These are phyloP conservation scores for Effrenium voratum DNA, from an alignment of 73 alveolate species.

Conservation along the genomic window DNA sequence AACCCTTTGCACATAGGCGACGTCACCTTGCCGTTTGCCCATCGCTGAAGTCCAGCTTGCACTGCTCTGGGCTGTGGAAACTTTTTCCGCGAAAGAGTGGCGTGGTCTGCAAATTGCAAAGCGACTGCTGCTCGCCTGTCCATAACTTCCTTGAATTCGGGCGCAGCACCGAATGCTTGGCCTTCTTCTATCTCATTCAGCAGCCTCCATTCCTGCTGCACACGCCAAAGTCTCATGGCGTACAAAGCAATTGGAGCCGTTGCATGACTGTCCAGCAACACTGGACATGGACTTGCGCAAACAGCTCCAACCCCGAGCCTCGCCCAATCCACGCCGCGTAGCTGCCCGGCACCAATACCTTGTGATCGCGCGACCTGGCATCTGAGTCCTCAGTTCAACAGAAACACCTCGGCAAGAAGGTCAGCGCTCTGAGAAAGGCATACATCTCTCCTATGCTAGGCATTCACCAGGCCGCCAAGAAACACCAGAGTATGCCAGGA, in stretches of 20 bases:
- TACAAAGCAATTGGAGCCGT: neutral
- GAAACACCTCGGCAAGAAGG: no score
- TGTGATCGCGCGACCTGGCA: neutral
- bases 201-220: slow-evolving; percentile 54
- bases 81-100: slow-evolving; percentile 36
- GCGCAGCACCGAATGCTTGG: slow-evolving; percentile 23
- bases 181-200: slow-evolving; percentile 26
- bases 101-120: slow-evolving; percentile 18
- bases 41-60: neutral
- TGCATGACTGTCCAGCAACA: neutral
- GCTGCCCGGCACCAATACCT: slow-evolving; percentile 34
- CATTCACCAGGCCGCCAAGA: no score
- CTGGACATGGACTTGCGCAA: no score
- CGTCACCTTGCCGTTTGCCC: slow-evolving; percentile 18
- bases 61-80: neutral
- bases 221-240: neutral
- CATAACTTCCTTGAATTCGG: slow-evolving; percentile 21
- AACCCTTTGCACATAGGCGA: no score
- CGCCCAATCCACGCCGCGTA: slow-evolving; percentile 24
- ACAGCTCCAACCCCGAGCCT: neutral
- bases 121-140: neutral
- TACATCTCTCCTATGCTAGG: no score
- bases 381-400: no score
- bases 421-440: no score
- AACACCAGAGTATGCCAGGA: no score